Base-by-base conservation (phyloP, 2,329 filamentous ascomycete genomes). In the Botrytis pseudocinerea region DNA sequence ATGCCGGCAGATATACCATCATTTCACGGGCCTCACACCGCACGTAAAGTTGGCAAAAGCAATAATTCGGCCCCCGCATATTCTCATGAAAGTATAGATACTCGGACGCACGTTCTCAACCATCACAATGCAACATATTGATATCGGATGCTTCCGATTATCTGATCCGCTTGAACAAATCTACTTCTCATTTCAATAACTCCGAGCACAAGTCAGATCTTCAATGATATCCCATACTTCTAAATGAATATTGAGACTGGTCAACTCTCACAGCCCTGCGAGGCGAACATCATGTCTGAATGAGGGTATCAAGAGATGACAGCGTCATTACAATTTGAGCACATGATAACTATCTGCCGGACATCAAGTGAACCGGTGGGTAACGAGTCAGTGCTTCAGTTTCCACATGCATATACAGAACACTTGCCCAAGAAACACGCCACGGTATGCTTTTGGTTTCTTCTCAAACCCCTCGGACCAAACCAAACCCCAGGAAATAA, bases 1-100 rank as follows among this genome's bases (percentile, higher is more conserved):
- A 10, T 63, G 61, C 38, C 61, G 61, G 61, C 38, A 63, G 61
- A 63, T 62, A 42, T 25, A 14, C 35, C 61, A 63, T 28, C 38
- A 42, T 44, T 28, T n/a, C n/a, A 54, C 51, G 51, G n/a, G n/a
- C n/a, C n/a, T 54, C 51, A 18, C 14, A 63, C 38, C 61, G 40
- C 61, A 63, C 18, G 38, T n/a, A 18, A 63, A 63, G 5, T 18
- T 40, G 60, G 4, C 25, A 62, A n/a, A 62, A 62, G 9, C 38
- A 20, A 63, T 44, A 20, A 20, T n/a, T 6, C 38, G 38, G 42
- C 61, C 35, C 61, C 61, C 25, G 60, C 60, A 40, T 38, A 25
- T 16, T 54, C 20, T 62, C 2, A 18, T 62, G 35, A 40, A 40
- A n/a, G 60, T 62, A 35, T 40, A 18, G 60, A 40, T 22, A 62